Percentiles rank a stretch among this genome's conserved stretches.
Conservation (phyloP, 2,329 filamentous ascomycete species). For the Stylonectria norvegica region DNA sequence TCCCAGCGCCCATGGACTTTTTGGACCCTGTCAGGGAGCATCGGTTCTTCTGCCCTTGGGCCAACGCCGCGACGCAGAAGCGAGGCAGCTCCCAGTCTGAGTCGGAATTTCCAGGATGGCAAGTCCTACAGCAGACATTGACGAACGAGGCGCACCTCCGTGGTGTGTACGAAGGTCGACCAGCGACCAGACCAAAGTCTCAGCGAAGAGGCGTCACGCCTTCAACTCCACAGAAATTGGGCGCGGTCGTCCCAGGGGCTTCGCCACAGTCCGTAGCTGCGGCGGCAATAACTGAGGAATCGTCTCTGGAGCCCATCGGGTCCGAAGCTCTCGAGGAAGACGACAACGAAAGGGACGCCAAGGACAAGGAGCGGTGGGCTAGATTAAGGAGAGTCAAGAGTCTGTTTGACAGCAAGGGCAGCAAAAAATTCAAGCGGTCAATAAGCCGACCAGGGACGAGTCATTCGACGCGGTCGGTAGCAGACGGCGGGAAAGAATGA, state of each 20-base stretch:
- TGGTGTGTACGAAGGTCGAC: constrained; percentile 31
- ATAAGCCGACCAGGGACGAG: constrained; percentile 39
- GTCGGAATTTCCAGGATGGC: constrained; percentile 50
- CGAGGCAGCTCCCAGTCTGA: constrained; percentile 31
- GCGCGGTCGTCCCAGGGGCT: constrained; percentile 3
- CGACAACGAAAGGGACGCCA: constrained; percentile 47
- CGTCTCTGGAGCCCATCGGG: constrained; percentile 8
- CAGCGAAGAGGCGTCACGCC: constrained; percentile 15
- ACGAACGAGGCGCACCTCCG: constrained; percentile 57
- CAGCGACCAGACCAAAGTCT: constrained; percentile 15
- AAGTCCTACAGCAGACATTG: constrained; percentile 51
- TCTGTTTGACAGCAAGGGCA: constrained; percentile 63
- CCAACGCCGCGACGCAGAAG: constrained; percentile 61
- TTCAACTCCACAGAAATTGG: constrained; percentile 20
- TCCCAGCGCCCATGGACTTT: constrained; percentile 60
- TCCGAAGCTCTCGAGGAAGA: constrained; percentile 32
- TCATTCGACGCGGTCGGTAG: constrained; percentile 28
- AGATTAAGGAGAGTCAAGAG: constrained; percentile 68
- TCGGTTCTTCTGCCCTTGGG: constrained; percentile 81
- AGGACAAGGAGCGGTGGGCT: constrained; percentile 73
- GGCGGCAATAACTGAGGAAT: constrained; percentile 12
- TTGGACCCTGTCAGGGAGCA: constrained; percentile 71
- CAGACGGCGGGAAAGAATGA: too few relatives aligned
- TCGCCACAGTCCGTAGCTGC: constrained; percentile 8
- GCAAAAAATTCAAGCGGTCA: constrained; percentile 48